Percentiles rank a stretch among this genome's conserved stretches.
Conservation (phyloP, 495 filamentous ascomycete genomes). For the Bombardia bombarda region DNA sequence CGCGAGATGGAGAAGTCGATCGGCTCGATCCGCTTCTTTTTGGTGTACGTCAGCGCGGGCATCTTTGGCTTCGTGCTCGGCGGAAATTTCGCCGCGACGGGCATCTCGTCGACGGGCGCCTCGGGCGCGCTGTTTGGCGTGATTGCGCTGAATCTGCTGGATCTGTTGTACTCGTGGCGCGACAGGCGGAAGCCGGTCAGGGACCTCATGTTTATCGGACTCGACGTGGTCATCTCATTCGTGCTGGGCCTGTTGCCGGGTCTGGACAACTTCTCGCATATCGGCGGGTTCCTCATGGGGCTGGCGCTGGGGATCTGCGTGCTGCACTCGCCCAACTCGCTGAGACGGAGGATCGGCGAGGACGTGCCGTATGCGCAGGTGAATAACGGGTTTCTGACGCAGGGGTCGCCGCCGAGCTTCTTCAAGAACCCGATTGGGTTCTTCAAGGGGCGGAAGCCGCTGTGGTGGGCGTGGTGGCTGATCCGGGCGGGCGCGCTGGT, state of each 20-base stretch:
- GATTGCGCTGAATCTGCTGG: slow-evolving; percentile 77
- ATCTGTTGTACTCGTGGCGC: slow-evolving; percentile 86
- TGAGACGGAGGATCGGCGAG: slow-evolving; percentile 68
- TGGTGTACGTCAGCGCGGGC: slow-evolving; percentile 83
- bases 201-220: slow-evolving; percentile 74
- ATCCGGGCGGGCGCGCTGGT: slow-evolving; percentile 74
- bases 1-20: slow-evolving; percentile 85
- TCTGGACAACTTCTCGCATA: slow-evolving; percentile 94
- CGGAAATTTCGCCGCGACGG: slow-evolving; percentile 79
- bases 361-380: slow-evolving; percentile 45
- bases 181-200: slow-evolving; percentile 64
- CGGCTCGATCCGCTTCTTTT: slow-evolving; percentile 71
- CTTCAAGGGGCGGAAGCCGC: slow-evolving; percentile 82
- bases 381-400: slow-evolving; percentile 25
- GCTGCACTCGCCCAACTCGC: slow-evolving; percentile 73
- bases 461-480: slow-evolving; percentile 99
- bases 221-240: slow-evolving; percentile 84
- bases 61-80: slow-evolving; percentile 97
- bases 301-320: slow-evolving; percentile 78
- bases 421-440: slow-evolving; percentile 65
- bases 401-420: slow-evolving; percentile 47
- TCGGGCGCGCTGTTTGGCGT: slow-evolving; percentile 89
- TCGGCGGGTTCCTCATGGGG: slow-evolving; percentile 93
- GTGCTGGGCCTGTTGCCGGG: slow-evolving; percentile 87
- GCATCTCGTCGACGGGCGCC: slow-evolving; percentile 75